phyloP scores from a whole-genome alignment of 306 rosid genomes.

The Prunus campanulata region DNA sequence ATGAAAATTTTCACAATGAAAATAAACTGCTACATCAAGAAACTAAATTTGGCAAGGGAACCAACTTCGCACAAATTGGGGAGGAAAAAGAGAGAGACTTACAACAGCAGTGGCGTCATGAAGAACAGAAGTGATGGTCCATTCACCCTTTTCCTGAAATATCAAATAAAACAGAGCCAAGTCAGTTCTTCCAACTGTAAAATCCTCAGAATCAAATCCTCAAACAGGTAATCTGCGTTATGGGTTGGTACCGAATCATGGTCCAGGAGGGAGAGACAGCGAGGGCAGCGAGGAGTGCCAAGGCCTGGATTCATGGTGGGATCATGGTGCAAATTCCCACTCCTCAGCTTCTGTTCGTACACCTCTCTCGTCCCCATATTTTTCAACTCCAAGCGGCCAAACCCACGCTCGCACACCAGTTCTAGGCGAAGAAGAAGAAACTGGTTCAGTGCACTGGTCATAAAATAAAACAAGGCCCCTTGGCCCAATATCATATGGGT shows the following conservation, averaged over 20 bases:
- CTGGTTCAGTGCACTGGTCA: neutral
- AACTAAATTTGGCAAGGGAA: neutral
- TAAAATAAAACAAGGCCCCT: neutral
- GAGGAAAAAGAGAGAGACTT: conserved; percentile 27
- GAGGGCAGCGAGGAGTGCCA: conserved; percentile 86
- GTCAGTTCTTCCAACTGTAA: neutral
- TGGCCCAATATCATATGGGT: neutral
- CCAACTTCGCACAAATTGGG: neutral
- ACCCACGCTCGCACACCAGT: neutral
- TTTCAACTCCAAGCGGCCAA: neutral
- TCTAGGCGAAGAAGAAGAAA: neutral
- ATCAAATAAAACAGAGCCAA: neutral
- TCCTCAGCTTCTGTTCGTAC: conserved; percentile 76
- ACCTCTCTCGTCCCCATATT: conserved; percentile 85
- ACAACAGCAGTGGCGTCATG: conserved; percentile 76
- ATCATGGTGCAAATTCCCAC: conserved; percentile 70
- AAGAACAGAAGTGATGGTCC: conserved; percentile 78
- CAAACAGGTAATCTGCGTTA: conserved; percentile 6
- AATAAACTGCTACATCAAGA: neutral
- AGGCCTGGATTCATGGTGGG: conserved; percentile 93
- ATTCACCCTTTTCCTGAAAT: conserved; percentile 64
- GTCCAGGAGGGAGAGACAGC: conserved; percentile 76
- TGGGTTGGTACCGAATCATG: conserved; percentile 41
- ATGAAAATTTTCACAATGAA: neutral
- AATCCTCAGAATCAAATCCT: conserved; percentile 19